Percentiles rank a stretch among this genome's conserved stretches.
Evolutionary conservation across 2,329 filamentous ascomycete genomes (phyloP).

Genomic region (Reticulascus tulasneorum): DNA sequence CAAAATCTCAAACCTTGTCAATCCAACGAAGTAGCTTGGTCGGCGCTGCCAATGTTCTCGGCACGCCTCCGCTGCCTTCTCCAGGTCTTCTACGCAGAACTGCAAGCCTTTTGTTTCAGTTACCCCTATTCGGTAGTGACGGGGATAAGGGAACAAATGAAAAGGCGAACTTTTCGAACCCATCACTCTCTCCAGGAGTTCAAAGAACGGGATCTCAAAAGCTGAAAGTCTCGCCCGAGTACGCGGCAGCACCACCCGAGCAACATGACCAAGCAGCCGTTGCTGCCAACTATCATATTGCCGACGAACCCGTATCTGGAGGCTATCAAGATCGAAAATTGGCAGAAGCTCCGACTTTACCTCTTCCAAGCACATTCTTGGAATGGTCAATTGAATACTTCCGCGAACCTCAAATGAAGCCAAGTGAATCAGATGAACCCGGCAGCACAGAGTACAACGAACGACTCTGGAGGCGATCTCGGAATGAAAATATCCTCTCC

Average conservation of each 20-base stretch:
- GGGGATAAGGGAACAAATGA: constrained; percentile 27
- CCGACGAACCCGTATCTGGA: constrained; percentile 74
- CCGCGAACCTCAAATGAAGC: constrained; percentile 96
- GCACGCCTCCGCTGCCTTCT: constrained; percentile 43
- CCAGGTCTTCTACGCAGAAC: constrained; percentile 60
- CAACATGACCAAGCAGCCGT: constrained; percentile 66
- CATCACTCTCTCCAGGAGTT: constrained; percentile 27
- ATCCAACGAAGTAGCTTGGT: constrained; percentile 40
- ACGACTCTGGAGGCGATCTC: constrained; percentile 83
- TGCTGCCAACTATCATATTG: constrained; percentile 69
- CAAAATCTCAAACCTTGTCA: constrained; percentile 36
- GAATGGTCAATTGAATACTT: constrained; percentile 98
- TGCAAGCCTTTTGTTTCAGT: constrained; percentile 57
- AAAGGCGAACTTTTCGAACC: constrained; percentile 9
- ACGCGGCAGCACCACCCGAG: constrained; percentile 58
- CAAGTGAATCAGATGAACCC: constrained; percentile 91
- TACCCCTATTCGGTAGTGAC: constrained; percentile 50
- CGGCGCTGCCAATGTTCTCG: constrained; percentile 29
- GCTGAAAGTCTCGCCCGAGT: constrained; percentile 37
- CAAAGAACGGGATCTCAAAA: constrained; percentile 34
- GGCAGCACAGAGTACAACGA: constrained; percentile 96
- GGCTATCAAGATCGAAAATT: constrained; percentile 63
- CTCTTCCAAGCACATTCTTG: constrained; percentile 77
- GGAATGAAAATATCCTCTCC: constrained; percentile 87
- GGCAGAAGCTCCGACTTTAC: constrained; percentile 59